Evolutionary conservation across 768 basidiomycete genomes (phyloP), one percentile per base, ranked within the genome.

Genomic region (Crepidotus variabilis): DNA sequence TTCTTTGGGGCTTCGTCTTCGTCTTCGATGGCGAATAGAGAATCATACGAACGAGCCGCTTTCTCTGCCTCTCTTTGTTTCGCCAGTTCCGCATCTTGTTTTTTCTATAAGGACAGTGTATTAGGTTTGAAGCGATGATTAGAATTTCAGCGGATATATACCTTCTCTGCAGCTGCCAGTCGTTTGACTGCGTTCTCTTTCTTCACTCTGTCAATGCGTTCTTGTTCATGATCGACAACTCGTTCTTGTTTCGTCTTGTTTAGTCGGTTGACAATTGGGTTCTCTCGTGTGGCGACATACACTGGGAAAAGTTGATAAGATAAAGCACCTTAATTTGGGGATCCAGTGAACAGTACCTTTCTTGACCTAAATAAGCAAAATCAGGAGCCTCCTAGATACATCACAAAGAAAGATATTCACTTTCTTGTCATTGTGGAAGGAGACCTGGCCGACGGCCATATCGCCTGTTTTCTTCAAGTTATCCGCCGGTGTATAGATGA

Each of bases 401-500:
- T 7, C 32, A 21, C 21, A 16, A 10, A 50, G 33, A 21, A 36
- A 16, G 21, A 24, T 45, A 47, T 78, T 36, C 60, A 93, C 93
- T 72, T 78, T 79, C 67, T 96, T 94, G 65, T 97, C 93, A 55
- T 78, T 90, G 61, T 98, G 91, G 69, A 99, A 98, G 0, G 93
- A 90, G 0, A 99, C 97, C 65, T 94, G 90, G 0, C 97, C 97
- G 2, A 96, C 87, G 2, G 92, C 94, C 94, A 97, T 98, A 67
- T 96, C 94, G 2, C 96, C 96, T 6, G 90, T 88, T 92, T 99
- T 99, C 92, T 96, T 94, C 56, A 99, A 77, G 67, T 98, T 99
- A 57, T 86, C 82, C 10, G 84, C 91, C 0, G 94, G 95, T 0
- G 95, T 98, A 69, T 94, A 97, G 60, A 99, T 97, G 63, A 98